phyloP scores from a whole-genome alignment of 306 rosid genomes.

The Myrica gale region DNA sequence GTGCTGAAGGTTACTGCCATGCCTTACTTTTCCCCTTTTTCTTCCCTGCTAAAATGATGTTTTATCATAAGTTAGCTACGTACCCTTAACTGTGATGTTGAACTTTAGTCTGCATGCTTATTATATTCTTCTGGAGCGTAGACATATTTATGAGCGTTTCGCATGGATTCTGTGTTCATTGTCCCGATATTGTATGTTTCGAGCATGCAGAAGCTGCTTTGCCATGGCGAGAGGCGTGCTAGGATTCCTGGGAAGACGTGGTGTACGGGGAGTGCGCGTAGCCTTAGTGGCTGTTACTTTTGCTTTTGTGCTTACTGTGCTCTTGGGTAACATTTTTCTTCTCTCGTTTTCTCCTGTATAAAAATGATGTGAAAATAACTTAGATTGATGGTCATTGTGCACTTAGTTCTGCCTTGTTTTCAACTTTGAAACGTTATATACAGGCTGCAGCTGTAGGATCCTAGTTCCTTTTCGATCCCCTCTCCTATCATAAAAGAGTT shows the following conservation, averaged over 20 bases:
- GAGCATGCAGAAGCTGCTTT: constrained; percentile 11
- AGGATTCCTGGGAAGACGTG: not conserved
- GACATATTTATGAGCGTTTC: not conserved
- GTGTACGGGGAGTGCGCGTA: constrained; percentile 19
- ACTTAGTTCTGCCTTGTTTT: not conserved
- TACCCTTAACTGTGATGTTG: too few species aligned
- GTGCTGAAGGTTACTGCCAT: not conserved
- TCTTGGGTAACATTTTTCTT: constrained; percentile 31
- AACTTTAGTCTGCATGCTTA: too few species aligned
- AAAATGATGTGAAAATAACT: not conserved
- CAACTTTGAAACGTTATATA: not conserved
- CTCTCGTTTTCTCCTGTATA: not conserved
- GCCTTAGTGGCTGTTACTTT: constrained; percentile 21
- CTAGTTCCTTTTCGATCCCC: not conserved
- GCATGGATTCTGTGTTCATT: not conserved
- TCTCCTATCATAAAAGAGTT: not conserved
- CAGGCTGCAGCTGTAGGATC: not conserved
- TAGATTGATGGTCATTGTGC: not conserved
- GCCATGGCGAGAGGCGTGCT: constrained; percentile 25
- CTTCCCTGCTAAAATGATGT: not conserved
- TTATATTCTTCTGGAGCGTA: not conserved
- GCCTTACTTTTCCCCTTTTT: not conserved
- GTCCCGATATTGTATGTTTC: not conserved
- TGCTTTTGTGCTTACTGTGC: constrained; percentile 21
- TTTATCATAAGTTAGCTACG: not conserved